Base-by-base conservation (phyloP, 208 protist genomes). In the Strigomonas culicis region DNA sequence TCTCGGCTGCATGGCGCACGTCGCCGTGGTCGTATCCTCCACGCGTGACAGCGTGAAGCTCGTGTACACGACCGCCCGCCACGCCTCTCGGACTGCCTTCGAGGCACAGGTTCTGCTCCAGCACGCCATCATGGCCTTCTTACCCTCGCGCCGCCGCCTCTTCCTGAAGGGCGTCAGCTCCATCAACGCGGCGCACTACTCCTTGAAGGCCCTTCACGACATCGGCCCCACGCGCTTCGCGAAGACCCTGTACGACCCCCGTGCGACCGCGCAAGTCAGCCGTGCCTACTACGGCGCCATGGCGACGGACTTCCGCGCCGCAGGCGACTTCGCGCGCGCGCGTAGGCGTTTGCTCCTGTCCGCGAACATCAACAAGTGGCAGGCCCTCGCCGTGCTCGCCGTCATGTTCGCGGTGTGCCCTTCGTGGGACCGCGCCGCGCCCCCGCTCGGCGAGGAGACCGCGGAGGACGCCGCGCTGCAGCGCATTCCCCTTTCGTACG, bases 231-330 rank as follows among this genome's bases (percentile, higher is more conserved):
- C 82, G 24, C 60, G 50, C 19, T 88, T 95, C 59, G 77, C 77
- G 11, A 55, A 36, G 27, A 83, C 82, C 32, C 56, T 95, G 32
- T 86, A 88, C 64, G 71, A 92, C 61, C 85, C 88, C 7, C 72
- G 74, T 49, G 24, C 70, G 53, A 75, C 70, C 31, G 78, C 83
- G 2, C 55, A 63, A 28, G 47, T 55, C 21, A 80, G 73, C 55
- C 24, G 49, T 21, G 30, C 41, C 31, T 87, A 77, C 66, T 58
- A 70, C 57, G 22, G 50, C 47, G 71, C 63, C 24, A 30, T 85
- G 51, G 51, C 70, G 27, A 25, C 59, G n/a, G 13, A 77, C 15
- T 63, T 84, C 22, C 56, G 36, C 21, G 41, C 67, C 39, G 3
- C 66, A 8, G 30, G 60, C 39, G 72, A 28, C 24, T 28, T 63